Conservation (phyloP, 805 yeast species). For the Yarrowia keelungensis region DNA sequence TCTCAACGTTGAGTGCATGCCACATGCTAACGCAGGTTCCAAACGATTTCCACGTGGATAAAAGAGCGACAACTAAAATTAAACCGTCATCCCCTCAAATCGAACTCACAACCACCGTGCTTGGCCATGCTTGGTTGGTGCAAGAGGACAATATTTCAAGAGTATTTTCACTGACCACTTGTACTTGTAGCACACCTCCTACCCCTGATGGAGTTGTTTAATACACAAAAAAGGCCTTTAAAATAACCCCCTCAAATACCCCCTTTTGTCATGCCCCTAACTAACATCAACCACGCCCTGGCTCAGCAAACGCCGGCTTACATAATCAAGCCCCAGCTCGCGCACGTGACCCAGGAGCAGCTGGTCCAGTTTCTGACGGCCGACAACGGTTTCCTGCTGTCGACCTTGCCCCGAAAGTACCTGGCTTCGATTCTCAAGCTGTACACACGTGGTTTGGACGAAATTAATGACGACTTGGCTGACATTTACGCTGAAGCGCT, state of each 20-base stretch:
- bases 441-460: not conserved
- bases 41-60: not conserved
- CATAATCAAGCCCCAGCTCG: conserved; percentile 27
- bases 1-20: not conserved
- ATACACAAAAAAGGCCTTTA: too few relatives aligned
- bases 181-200: too few relatives aligned
- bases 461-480: conserved; percentile 26
- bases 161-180: too few relatives aligned
- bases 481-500: conserved; percentile 33
- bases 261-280: not conserved
- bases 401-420: conserved; percentile 9
- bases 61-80: too few relatives aligned
- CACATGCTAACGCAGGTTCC: conserved; percentile 4
- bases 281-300: conserved; percentile 26
- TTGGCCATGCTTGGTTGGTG: too few relatives aligned
- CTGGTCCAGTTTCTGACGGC: not conserved
- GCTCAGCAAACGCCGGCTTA: conserved; percentile 36
- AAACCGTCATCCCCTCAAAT: too few relatives aligned
- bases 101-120: not conserved
- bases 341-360: conserved; percentile 1
- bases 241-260: not conserved
- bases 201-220: not conserved
- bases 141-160: too few relatives aligned
- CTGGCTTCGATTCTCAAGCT: conserved; percentile 21
- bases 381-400: conserved; percentile 10